Conservation (phyloP, 2,329 filamentous ascomycete genomes). For the Aspergillus novoparasiticus region DNA sequence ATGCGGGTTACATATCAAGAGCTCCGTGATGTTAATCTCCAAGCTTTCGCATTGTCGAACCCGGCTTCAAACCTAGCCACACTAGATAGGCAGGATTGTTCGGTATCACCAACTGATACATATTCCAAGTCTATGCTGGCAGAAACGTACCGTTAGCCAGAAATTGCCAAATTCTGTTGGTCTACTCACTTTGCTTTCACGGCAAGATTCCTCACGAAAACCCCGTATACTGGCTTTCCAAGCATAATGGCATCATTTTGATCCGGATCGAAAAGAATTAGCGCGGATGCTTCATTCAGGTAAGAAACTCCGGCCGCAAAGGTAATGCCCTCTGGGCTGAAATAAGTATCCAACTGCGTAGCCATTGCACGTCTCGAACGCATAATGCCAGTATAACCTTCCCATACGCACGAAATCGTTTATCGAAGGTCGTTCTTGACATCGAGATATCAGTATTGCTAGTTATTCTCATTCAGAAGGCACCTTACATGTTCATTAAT, state of each 20-base stretch:
- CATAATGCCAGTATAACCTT: not conserved
- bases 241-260: not conserved
- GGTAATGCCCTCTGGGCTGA: not conserved
- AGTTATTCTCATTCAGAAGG: not conserved
- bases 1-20: not conserved
- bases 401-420: not conserved
- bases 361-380: not conserved
- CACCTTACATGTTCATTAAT: not conserved
- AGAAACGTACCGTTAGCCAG: not conserved
- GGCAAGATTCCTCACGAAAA: not conserved
- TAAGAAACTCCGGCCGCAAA: not conserved
- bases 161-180: not conserved
- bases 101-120: not conserved
- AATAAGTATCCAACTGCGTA: not conserved
- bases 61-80: not conserved
- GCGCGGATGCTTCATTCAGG: not conserved
- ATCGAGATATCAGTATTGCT: not conserved
- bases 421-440: not conserved
- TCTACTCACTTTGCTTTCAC: not conserved
- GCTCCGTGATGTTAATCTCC: not conserved
- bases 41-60: not conserved
- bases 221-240: not conserved
- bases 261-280: not conserved
- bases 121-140: not conserved
- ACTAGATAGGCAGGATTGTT: not conserved